Base-by-base conservation (phyloP, 2,329 filamentous ascomycete species). In the Venturia effusa region DNA sequence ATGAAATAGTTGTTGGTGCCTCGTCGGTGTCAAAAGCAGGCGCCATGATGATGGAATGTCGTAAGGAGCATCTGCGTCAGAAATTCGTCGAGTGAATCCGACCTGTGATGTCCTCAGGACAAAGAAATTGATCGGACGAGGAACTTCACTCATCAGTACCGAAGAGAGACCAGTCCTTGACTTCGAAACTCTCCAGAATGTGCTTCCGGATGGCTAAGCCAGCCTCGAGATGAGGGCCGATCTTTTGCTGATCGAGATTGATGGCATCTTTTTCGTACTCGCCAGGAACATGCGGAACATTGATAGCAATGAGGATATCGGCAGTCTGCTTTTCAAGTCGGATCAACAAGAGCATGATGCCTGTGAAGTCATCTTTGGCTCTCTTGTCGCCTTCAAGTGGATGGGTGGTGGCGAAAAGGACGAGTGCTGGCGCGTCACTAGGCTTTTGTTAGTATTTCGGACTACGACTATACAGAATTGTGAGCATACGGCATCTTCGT, bases 301-400 rank as follows among this genome's bases (percentile, higher is more conserved):
- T 97, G 71, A 96, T 84, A 48, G 89, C 89, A 67, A 96, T 85
- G 59, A 96, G 78, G 45, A 97, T 78, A 75, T 97, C 93, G 0
- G 92, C 93, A 64, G 80, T 80, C 72, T 92, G 82, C 70, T 84
- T 82, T 74, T 87, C 87, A 59, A 97, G 80, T 19, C 93, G 83
- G 64, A 97, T 77, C 48, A 97, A 79, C 19, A 90, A 84, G 68
- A 96, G 80, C 68, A 92, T 84, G 66, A 94, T 87, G 51, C 84
- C 89, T 8, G 89, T 90, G 74, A 89, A 89, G 57, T 79, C 78
- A 0, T 77, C 75, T 2, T 69, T 68, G 61, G 73, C 72, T 63
- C 27, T 48, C 61, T 37, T 71, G 67, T 68, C 67, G 66, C 1
- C 22, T 69, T 71, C 86, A 82, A 57, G 77, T 82, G 27, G 76